These are phyloP conservation scores for Cercospora sp. DNA, from an alignment of 2,329 filamentous ascomycete species.

Conservation along the genomic window DNA sequence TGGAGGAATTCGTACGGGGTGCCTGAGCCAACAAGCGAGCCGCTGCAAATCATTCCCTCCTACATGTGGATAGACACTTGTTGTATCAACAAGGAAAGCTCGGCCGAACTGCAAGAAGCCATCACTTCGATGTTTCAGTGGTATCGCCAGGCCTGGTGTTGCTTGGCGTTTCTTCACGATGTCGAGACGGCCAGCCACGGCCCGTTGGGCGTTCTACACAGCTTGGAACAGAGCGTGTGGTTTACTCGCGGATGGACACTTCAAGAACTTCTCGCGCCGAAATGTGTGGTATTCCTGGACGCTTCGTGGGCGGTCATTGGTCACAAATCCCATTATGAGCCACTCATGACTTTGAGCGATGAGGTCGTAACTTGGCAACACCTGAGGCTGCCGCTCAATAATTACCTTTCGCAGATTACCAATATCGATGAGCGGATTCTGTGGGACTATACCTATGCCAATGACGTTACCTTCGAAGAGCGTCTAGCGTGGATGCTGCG, in stretches of 20 bases:
- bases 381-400: slow-evolving; percentile 9
- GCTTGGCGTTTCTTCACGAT: slow-evolving; percentile 22
- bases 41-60: neutral
- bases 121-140: slow-evolving; percentile 28
- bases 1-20: neutral
- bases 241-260: slow-evolving; percentile 31
- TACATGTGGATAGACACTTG: slow-evolving; percentile 28
- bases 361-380: neutral
- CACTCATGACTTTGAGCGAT: neutral
- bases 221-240: slow-evolving; percentile 23
- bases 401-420: slow-evolving; percentile 15
- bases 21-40: neutral
- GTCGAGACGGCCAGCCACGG: neutral
- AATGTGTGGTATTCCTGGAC: slow-evolving; percentile 20
- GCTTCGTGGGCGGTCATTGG: slow-evolving; percentile 17
- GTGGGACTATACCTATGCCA: neutral
- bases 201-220: neutral
- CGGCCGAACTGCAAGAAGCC: slow-evolving; percentile 24
- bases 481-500: slow-evolving; percentile 6
- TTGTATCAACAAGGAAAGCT: slow-evolving; percentile 17
- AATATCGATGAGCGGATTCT: slow-evolving; percentile 16
- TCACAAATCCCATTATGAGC: slow-evolving; percentile 11
- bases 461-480: neutral
- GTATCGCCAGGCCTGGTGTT: slow-evolving; percentile 21
- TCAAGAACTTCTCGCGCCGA: slow-evolving; percentile 31